phyloP scores from a whole-genome alignment of 2,329 filamentous ascomycete genomes.

The Plenodomus biglobosus region DNA sequence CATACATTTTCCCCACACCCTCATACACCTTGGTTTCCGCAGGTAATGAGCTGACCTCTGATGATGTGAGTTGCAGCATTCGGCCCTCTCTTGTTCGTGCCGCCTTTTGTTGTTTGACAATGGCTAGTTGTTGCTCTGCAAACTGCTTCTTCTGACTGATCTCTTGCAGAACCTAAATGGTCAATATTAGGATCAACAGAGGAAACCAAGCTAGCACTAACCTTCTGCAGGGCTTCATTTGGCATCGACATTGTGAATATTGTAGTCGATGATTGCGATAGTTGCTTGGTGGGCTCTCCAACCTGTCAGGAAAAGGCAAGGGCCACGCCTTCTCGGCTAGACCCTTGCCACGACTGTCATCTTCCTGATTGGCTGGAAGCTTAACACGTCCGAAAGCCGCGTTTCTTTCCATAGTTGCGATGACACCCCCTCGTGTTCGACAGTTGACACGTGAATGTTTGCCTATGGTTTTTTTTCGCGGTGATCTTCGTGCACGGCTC shows the following conservation, averaged over 20 bases:
- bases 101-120: constrained; percentile 81
- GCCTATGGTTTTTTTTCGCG: background rate
- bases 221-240: constrained; percentile 93
- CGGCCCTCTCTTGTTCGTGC: constrained; percentile 87
- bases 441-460: background rate
- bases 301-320: constrained; percentile 8
- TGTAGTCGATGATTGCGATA: constrained; percentile 9
- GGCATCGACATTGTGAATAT: constrained; percentile 77
- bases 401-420: background rate
- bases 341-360: constrained; percentile 5
- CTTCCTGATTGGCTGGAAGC: constrained; percentile 19
- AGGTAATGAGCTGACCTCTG: constrained; percentile 77
- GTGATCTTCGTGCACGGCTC: background rate
- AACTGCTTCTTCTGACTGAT: constrained; percentile 87
- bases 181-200: background rate
- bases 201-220: constrained; percentile 45
- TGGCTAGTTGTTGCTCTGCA: constrained; percentile 87
- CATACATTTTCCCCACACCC: constrained; percentile 92
- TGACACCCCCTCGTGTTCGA: background rate
- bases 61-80: constrained; percentile 81
- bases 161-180: constrained; percentile 78
- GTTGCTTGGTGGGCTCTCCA: background rate
- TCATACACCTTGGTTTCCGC: constrained; percentile 82
- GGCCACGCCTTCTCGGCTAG: constrained; percentile 29
- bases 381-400: constrained; percentile 1